Conservation (phyloP, 352 stramenopile genomes). For the Globisporangium radiosum region DNA sequence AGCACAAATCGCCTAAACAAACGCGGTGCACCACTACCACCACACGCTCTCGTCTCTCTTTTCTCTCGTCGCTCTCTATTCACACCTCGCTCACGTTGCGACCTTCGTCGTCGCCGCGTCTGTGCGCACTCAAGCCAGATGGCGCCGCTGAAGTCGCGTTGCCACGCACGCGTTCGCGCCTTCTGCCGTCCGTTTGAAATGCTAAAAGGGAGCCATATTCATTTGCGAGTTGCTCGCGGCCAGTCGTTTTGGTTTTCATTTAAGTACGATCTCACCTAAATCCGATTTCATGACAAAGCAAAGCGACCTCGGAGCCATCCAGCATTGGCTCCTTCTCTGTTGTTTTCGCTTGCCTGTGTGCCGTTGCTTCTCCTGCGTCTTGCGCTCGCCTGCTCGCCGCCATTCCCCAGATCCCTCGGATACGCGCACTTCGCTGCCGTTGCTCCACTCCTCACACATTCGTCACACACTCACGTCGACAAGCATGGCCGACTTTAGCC, state of each 20-base stretch:
- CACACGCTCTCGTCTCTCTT: no score
- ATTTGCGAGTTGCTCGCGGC: not conserved
- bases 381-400: not conserved
- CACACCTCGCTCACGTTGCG: no score
- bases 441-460: not conserved
- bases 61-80: no score
- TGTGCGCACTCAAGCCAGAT: not conserved
- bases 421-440: slow-evolving; percentile 5
- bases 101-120: no score
- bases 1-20: no score
- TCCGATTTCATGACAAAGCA: no score
- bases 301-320: no score
- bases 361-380: no score
- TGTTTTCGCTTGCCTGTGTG: no score
- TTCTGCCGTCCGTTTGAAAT: not conserved
- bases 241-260: not conserved
- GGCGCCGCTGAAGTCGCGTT: not conserved
- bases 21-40: no score
- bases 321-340: no score
- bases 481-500: slow-evolving; percentile 72
- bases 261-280: not conserved
- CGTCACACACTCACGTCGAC: slow-evolving; percentile 6
- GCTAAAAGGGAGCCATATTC: slow-evolving; percentile 3
- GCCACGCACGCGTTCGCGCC: slow-evolving; percentile 5
- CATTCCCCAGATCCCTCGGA: slow-evolving; percentile 17